These are phyloP conservation scores for Monoraphidium neglectum DNA, from an alignment of 139 green algal species.

Conservation along the genomic window DNA sequence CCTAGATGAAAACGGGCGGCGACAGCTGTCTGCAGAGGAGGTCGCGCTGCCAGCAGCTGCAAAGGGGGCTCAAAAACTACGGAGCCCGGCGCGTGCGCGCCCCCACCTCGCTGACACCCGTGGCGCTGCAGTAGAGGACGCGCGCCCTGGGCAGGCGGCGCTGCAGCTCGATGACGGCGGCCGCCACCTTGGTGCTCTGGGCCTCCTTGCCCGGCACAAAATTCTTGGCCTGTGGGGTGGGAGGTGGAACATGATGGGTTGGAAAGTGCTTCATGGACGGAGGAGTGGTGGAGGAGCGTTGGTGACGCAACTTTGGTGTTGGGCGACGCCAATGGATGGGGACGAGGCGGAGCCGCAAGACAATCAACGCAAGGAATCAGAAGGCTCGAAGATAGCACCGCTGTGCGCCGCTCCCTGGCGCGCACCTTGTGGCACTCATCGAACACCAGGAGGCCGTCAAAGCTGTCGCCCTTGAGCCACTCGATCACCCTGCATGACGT, in stretches of 20 bases:
- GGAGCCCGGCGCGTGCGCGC: conserved; percentile 16
- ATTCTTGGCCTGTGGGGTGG: conserved; percentile 85
- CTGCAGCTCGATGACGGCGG: conserved; percentile 76
- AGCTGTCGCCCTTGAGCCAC: conserved; percentile 29
- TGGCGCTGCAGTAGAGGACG: conserved; percentile 85
- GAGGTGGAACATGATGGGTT: not conserved
- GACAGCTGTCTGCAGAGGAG: no score
- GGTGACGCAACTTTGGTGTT: no score
- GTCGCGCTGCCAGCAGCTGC: no score
- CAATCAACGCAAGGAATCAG: no score
- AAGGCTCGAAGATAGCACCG: no score
- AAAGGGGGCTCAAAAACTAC: no score
- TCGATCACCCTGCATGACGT: not conserved
- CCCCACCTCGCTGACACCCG: conserved; percentile 68
- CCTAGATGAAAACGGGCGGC: no score
- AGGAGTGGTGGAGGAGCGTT: no score
- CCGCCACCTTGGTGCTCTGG: conserved; percentile 69
- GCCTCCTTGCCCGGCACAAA: conserved; percentile 70
- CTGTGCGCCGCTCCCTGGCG: no score
- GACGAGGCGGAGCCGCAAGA: no score
- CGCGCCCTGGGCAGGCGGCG: conserved; percentile 63
- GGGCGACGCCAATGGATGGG: no score
- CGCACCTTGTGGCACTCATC: conserved; percentile 70
- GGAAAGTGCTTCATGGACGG: not conserved
- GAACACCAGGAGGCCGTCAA: conserved; percentile 77